Evolutionary conservation across 2,329 filamentous ascomycete species (phyloP), one percentile per base, ranked within the genome.

Genomic region (Penicillium sp.): DNA sequence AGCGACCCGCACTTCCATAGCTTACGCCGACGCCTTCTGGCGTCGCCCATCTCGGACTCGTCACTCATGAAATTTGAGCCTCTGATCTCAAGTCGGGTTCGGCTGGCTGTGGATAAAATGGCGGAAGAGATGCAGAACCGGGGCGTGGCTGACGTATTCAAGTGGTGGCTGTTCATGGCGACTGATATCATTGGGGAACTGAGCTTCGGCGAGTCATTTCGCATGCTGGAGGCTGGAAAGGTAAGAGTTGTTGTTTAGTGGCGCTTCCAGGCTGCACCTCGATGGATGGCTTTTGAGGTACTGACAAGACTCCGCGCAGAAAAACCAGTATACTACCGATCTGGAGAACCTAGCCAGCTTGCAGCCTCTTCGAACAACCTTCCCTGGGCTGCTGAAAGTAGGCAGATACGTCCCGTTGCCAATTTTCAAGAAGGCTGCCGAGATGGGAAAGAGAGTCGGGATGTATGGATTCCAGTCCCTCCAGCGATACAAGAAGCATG

Each of bases 121-220:
- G 54, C 44, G 0, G 56, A 68, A n/a, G 75, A 79, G 33, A 65
- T 70, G 44, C 40, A 64, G 47, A 52, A 35, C 11, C 50, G 49
- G 0, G 65, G 70, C 0, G 58, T 44, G 0, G 64, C 60, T 0
- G 75, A 81, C 43, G 57, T 79, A 0, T 65, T 69, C 41, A 77
- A 77, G 40, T 80, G 76, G 76, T 75, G 67, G 61, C 54, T 71
- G 4, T 77, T 76, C 36, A 70, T 78, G 65, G 59, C 75, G 0
- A 77, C 75, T 0, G 78, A 81, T 50, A 58, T 77, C 1, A 75
- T 79, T 34, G 74, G 70, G 0, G 68, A 78, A 35, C 55, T 81
- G 4, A 70, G 63, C 1, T 80, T 81, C 54, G 77, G 77, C 0
- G 69, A 78, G n/a, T 74, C 74, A 1, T 79, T 80, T 41, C 57